Conservation (phyloP, 208 protist genomes). For the Trypanosoma melophagium region DNA sequence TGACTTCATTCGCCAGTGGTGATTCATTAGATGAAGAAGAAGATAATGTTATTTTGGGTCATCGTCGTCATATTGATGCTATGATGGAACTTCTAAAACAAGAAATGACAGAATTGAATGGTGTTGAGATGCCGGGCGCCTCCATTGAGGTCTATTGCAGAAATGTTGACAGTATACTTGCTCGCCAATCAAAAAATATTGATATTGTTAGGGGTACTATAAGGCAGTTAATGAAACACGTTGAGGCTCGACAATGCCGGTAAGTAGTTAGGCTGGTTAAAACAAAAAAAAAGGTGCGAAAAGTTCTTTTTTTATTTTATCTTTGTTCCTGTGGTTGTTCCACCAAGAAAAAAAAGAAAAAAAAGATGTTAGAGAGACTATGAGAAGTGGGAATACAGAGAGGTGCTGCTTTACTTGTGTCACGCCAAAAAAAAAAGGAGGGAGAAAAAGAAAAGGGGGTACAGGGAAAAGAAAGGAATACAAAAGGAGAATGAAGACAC, state of each 20-base stretch:
- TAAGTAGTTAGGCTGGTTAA: slow-evolving; percentile 3
- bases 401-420: too few species aligned
- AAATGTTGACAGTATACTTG: slow-evolving; percentile 83
- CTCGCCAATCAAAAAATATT: slow-evolving; percentile 72
- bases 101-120: slow-evolving; percentile 92
- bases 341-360: too few species aligned
- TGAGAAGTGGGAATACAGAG: too few species aligned
- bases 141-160: slow-evolving; percentile 87
- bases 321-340: background rate
- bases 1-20: slow-evolving; percentile 47
- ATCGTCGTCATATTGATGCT: slow-evolving; percentile 92
- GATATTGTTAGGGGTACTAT: slow-evolving; percentile 80
- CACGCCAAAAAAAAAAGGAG: too few species aligned
- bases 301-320: slow-evolving; percentile 11
- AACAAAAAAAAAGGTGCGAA: too few species aligned
- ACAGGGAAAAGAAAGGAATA: too few species aligned
- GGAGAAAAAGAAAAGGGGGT: too few species aligned
- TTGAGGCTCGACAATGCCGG: slow-evolving; percentile 31
- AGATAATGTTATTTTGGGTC: slow-evolving; percentile 86
- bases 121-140: slow-evolving; percentile 87
- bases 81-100: slow-evolving; percentile 93
- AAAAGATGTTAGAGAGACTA: too few species aligned
- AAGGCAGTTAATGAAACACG: slow-evolving; percentile 57
- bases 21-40: slow-evolving; percentile 90
- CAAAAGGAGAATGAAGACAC: too few species aligned